These are phyloP conservation scores for Tolypocladium cylindrosporum DNA, from an alignment of 2,329 filamentous ascomycete genomes.

Conservation along the genomic window DNA sequence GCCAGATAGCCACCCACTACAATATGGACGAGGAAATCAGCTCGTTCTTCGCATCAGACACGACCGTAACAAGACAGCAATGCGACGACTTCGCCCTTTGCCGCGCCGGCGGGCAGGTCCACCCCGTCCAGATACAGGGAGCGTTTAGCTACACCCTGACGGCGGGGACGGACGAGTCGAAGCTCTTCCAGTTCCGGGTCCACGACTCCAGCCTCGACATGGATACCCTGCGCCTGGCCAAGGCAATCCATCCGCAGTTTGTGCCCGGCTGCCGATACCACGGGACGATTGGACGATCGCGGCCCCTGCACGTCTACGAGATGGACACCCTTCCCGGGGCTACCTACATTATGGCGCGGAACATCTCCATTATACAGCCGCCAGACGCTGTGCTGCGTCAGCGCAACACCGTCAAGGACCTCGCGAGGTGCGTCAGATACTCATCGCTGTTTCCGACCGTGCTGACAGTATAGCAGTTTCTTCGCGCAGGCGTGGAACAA, in stretches of 20 bases:
- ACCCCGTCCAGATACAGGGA: slow-evolving; percentile 10
- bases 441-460: background rate
- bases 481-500: slow-evolving; percentile 9
- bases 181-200: slow-evolving; percentile 9
- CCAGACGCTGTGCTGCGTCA: background rate
- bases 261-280: slow-evolving; percentile 4
- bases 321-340: slow-evolving; percentile 8
- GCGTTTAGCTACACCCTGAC: slow-evolving; percentile 7
- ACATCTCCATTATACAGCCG: background rate
- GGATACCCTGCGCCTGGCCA: slow-evolving; percentile 2
- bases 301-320: slow-evolving; percentile 6
- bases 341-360: slow-evolving; percentile 5
- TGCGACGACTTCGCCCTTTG: slow-evolving; percentile 8
- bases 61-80: slow-evolving; percentile 6
- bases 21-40: slow-evolving; percentile 5
- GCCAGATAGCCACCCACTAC: slow-evolving; percentile 1
- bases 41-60: slow-evolving; percentile 5
- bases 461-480: slow-evolving; percentile 5
- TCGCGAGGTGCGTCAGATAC: slow-evolving; percentile 1
- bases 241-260: background rate
- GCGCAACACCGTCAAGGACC: slow-evolving; percentile 3
- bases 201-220: slow-evolving; percentile 1
- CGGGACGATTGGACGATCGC: slow-evolving; percentile 5
- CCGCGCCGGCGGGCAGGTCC: slow-evolving; percentile 3
- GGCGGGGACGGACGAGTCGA: slow-evolving; percentile 1